Percentiles rank a stretch among this genome's conserved stretches.
phyloP scores from a whole-genome alignment of 306 rosid species.

The Lablab purpureus region DNA sequence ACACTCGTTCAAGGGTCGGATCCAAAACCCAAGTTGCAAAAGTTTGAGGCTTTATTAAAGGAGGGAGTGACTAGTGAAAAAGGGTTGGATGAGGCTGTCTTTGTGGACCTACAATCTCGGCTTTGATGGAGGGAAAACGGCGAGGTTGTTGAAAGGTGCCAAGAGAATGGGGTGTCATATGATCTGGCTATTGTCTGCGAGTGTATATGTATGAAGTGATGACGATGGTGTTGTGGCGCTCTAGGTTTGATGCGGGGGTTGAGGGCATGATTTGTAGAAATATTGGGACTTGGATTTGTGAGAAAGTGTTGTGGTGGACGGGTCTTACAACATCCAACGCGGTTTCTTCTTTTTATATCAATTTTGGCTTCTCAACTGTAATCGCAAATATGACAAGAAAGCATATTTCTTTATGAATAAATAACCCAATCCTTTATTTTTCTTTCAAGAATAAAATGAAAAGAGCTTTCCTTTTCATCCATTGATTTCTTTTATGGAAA shows the following conservation, averaged over 20 bases:
- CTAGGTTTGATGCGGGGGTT: not conserved
- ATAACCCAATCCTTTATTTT: not conserved
- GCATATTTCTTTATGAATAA: not conserved
- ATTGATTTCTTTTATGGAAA: not conserved
- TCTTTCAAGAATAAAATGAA: not conserved
- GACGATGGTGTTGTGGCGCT: not conserved
- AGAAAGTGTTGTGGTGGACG: not conserved
- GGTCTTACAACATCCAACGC: conserved; percentile 46
- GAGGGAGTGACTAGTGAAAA: not conserved
- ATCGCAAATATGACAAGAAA: not conserved
- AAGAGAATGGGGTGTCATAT: not conserved
- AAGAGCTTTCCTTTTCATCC: not conserved
- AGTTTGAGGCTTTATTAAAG: not conserved
- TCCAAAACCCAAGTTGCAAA: conserved; percentile 17
- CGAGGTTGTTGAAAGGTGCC: conserved; percentile 30
- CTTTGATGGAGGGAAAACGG: conserved; percentile 41
- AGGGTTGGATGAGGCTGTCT: not conserved
- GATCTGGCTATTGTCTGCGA: conserved; percentile 10
- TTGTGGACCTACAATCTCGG: not conserved
- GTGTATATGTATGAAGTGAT: not conserved
- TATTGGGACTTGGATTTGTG: not conserved
- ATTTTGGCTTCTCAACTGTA: not conserved
- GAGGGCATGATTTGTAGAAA: conserved; percentile 3
- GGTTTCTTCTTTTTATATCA: conserved; percentile 26
- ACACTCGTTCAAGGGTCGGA: conserved; percentile 34